Percentiles rank a stretch among this genome's conserved stretches.
phyloP scores from a whole-genome alignment of 1,284 basidiomycete species.

The Tilletia horrida region DNA sequence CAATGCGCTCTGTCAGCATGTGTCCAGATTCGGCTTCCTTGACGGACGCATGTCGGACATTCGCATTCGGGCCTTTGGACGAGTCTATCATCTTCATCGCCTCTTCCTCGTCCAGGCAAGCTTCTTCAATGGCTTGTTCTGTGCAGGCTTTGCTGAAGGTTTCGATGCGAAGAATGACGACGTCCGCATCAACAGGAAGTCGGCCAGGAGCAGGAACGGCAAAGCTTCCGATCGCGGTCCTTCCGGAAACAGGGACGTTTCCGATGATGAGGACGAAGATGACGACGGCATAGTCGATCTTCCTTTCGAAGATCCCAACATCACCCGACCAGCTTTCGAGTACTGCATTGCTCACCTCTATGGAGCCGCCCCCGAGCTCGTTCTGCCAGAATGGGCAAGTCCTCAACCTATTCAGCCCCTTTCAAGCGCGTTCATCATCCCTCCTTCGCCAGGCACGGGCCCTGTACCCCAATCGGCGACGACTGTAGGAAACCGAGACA shows the following conservation, averaged over 20 bases:
- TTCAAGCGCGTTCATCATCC: slow-evolving; percentile 15
- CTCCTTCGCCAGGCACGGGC: not conserved
- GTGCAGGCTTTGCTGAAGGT: slow-evolving; percentile 38
- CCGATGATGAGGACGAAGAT: not conserved
- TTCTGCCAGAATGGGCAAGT: slow-evolving; percentile 42
- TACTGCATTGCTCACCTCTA: slow-evolving; percentile 48
- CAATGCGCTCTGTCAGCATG: slow-evolving; percentile 15
- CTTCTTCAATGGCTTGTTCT: slow-evolving; percentile 48
- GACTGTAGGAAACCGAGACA: not conserved
- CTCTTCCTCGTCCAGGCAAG: slow-evolving; percentile 46
- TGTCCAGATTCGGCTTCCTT: slow-evolving; percentile 11
- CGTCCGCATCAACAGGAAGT: not conserved
- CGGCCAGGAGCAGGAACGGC: not conserved
- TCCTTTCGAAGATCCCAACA: slow-evolving; percentile 47
- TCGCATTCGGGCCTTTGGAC: slow-evolving; percentile 37
- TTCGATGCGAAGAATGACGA: not conserved
- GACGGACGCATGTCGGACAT: slow-evolving; percentile 31
- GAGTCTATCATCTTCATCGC: slow-evolving; percentile 42
- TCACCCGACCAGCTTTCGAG: slow-evolving; percentile 46
- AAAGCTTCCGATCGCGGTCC: not conserved
- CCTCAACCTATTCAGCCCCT: slow-evolving; percentile 34
- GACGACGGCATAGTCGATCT: slow-evolving; percentile 30
- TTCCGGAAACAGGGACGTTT: not conserved
- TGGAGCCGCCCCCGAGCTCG: slow-evolving; percentile 39
- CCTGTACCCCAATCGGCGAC: not conserved